Base-by-base conservation (phyloP, 352 stramenopile species). In the Stramenopiles sp. region DNA sequence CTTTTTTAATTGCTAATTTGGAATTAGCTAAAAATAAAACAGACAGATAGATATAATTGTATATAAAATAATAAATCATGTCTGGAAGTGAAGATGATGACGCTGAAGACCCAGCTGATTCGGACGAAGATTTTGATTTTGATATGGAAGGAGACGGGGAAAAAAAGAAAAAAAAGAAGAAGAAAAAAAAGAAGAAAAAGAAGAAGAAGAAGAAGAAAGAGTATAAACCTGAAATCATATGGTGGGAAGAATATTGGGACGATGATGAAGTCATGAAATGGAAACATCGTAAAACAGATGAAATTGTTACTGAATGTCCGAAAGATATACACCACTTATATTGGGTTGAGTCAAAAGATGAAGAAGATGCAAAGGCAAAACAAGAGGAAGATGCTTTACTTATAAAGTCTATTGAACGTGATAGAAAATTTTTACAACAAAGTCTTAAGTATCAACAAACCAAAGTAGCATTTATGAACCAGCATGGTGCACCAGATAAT, bases 131-230 rank as follows among this genome's bases (percentile, higher is more conserved):
- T n/a, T n/a, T n/a, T n/a, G n/a, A n/a, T n/a, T n/a, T n/a, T n/a
- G n/a, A n/a, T n/a, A n/a, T n/a, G n/a, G n/a, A n/a, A n/a, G n/a
- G n/a, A n/a, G n/a, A n/a, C n/a, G n/a, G n/a, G n/a, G n/a, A n/a
- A 23, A 27, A 23, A 27, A 69, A 69, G 53, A 69, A 69, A 27
- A 69, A 69, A 27, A 69, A 69, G 53, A 69, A 69, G 27, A 69
- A 69, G 53, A 69, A 69, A 27, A 69, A 69, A 27, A 69, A 69
- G 27, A 69, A 69, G 53, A 69, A 69, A 27, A 69, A 69, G 27
- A 69, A 69, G 53, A 69, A 69, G 53, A 69, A 69, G 53, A 69
- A 69, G 53, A 69, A 69, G 53, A 69, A 27, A 27, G 53, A 69
- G 20, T 20, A 69, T 20, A 69, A 69, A 69, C 53, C 53, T 20